Evolutionary conservation across 805 yeast genomes (phyloP), one percentile per base, ranked within the genome.

Genomic region (Metahyphopichia silvanorum): DNA sequence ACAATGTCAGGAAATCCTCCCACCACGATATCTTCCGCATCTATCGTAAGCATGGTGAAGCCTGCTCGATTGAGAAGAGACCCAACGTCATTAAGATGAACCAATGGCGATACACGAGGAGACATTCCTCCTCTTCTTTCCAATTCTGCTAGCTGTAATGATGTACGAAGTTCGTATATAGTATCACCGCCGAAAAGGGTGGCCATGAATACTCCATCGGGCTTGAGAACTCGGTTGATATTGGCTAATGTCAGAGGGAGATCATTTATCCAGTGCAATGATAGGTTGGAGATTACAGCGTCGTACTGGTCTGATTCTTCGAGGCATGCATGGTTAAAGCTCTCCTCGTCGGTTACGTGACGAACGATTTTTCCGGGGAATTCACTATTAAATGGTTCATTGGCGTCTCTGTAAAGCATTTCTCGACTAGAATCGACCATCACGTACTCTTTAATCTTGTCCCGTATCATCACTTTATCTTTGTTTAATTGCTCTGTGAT

Each of bases 201-300:
- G 2, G 85, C 94, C 69, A 86, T 70, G 44, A 86, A 83, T 49
- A 88, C 65, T 2, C 95, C 91, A 54, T 86, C 94, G 2, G 91
- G 91, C 38, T 75, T 76, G 22, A 86, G 63, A 16, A 83, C 68
- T 4, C 59, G 49, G 49, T 78, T 75, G 43, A 86, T 69, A 38
- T 74, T 69, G 12, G 57, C 54, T 32, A 86, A 67, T 2, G 77
- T 74, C 1, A 69, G 64, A 0, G 95, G 95, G n/a, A 86, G 67
- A 46, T 86, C 89, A 48, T 86, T 86, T 37, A 84, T 77, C 95
- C 95, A 86, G 55, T 86, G 95, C 51, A 86, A 51, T 15, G 85
- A 72, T 42, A 85, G 55, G 51, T 83, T 85, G 2, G 88, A 79
- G 3, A 86, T 53, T 2, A 86, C 83, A 3, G 87, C 83, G 52